Percentiles rank a stretch among this genome's conserved stretches.
phyloP scores from a whole-genome alignment of 164 flowering plant species.

The Kalanchoe fedtschenkoi region DNA sequence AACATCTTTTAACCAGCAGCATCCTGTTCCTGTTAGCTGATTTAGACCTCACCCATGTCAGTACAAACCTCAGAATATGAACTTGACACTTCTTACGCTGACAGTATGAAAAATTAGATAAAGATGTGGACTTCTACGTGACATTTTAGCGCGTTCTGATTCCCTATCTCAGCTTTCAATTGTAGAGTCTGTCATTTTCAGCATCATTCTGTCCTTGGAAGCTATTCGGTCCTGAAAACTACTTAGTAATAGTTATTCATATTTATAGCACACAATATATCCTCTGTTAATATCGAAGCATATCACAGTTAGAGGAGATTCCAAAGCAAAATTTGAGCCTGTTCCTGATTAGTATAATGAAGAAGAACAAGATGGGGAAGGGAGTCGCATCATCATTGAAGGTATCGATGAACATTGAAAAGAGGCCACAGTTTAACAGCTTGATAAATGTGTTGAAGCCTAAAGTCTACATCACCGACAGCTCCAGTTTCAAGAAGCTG shows the following conservation, averaged over 20 bases:
- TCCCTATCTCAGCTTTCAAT: too few relatives aligned
- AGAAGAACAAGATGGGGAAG: neutral
- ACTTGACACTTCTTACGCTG: neutral
- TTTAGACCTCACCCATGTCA: too few relatives aligned
- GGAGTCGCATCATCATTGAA: slow-evolving; percentile 11
- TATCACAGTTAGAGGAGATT: neutral
- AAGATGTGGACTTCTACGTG: slow-evolving; percentile 2
- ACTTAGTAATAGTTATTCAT: neutral
- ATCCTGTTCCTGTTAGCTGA: slow-evolving; percentile 1
- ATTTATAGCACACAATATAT: neutral
- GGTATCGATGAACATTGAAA: slow-evolving; percentile 20
- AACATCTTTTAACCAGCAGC: neutral
- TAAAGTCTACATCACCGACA: slow-evolving; percentile 49
- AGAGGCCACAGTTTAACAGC: slow-evolving; percentile 22
- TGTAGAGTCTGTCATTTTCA: slow-evolving; percentile 1
- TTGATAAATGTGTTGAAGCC: slow-evolving; percentile 37
- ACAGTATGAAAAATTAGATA: neutral
- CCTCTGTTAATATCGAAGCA: neutral
- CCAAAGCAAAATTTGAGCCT: neutral
- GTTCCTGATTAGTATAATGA: neutral
- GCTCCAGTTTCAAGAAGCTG: slow-evolving; percentile 45
- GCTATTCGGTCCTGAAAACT: neutral
- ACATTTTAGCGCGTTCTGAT: neutral
- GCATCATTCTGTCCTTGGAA: neutral
- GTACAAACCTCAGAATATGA: neutral